phyloP scores from a whole-genome alignment of 768 basidiomycete species.

The Antrodiella citrinella region DNA sequence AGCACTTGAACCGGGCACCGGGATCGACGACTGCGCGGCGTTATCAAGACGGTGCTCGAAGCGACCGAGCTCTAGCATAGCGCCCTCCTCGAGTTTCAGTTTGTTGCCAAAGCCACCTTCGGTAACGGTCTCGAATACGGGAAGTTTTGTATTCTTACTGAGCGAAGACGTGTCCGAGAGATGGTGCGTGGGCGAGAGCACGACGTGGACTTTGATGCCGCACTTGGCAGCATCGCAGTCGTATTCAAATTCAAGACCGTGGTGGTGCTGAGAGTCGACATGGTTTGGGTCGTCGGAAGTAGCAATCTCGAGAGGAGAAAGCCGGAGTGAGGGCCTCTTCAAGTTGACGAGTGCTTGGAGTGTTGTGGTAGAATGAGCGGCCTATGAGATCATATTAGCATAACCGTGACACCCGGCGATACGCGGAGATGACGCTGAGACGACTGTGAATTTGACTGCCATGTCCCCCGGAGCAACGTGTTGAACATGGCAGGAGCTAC shows the following conservation, averaged over 20 bases:
- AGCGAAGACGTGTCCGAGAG: constrained; percentile 29
- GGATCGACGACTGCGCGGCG: constrained; percentile 5
- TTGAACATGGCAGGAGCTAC: too few species aligned
- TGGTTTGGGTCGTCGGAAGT: constrained; percentile 37
- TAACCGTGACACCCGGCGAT: neutral
- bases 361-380: constrained; percentile 82
- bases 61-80: constrained; percentile 72
- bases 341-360: constrained; percentile 92
- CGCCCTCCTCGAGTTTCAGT: constrained; percentile 70
- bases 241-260: constrained; percentile 85
- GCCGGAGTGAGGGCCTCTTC: constrained; percentile 79
- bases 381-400: constrained; percentile 29
- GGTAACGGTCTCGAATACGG: constrained; percentile 56
- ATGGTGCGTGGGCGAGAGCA: constrained; percentile 58
- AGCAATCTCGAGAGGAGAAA: constrained; percentile 50
- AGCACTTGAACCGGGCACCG: neutral
- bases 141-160: constrained; percentile 32
- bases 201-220: constrained; percentile 68
- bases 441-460: neutral
- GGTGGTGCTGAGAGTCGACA: constrained; percentile 48
- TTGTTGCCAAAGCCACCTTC: constrained; percentile 78
- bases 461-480: neutral
- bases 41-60: constrained; percentile 39
- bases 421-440: neutral
- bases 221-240: constrained; percentile 88